Percentiles rank a stretch among this genome's conserved stretches.
phyloP scores from a whole-genome alignment of 2,329 filamentous ascomycete species.

The Neonectria coccinea region DNA sequence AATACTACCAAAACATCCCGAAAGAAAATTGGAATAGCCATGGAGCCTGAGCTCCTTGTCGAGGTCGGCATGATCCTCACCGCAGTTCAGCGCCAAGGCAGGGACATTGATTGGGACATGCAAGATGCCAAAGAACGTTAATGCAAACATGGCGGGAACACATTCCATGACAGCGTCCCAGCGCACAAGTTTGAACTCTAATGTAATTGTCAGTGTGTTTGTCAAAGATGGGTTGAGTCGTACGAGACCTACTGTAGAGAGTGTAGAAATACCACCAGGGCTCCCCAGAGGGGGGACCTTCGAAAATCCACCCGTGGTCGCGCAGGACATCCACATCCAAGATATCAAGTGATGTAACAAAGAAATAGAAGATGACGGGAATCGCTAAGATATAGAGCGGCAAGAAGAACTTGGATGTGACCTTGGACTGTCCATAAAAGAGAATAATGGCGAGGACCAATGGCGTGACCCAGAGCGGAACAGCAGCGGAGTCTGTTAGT shows the following conservation, averaged over 20 bases:
- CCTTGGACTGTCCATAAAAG: constrained; percentile 79
- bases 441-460: constrained; percentile 80
- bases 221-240: not conserved
- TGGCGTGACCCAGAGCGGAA: constrained; percentile 86
- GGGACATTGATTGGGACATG: constrained; percentile 99
- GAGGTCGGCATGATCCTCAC: constrained; percentile 91
- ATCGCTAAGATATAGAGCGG: constrained; percentile 87
- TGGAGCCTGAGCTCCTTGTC: constrained; percentile 93
- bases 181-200: constrained; percentile 83
- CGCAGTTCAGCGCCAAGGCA: constrained; percentile 87
- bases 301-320: constrained; percentile 88
- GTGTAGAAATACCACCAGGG: constrained; percentile 99
- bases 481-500: constrained; percentile 78
- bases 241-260: constrained; percentile 78
- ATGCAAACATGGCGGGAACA: constrained; percentile 92
- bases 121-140: constrained; percentile 97
- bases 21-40: constrained; percentile 91
- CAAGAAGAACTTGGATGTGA: constrained; percentile 86
- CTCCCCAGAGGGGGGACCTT: constrained; percentile 83
- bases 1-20: constrained; percentile 88
- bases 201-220: constrained; percentile 32
- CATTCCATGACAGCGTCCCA: constrained; percentile 87
- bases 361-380: constrained; percentile 80
- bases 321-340: constrained; percentile 77
- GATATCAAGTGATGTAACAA: constrained; percentile 76